Evolutionary conservation across 345 rosid species (phyloP).

Genomic region (Isatis tinctoria): DNA sequence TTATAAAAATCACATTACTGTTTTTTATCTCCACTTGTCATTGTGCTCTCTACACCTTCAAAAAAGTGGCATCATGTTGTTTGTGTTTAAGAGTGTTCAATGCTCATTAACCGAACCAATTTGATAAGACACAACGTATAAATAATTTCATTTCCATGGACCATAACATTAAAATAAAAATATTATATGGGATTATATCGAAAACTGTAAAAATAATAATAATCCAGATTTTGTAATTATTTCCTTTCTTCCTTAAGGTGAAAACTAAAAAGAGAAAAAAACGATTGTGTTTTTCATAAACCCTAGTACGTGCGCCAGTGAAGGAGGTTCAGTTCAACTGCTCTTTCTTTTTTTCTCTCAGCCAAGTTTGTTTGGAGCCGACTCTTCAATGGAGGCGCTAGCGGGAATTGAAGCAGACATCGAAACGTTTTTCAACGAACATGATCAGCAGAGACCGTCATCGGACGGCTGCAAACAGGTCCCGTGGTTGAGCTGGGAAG

Average conservation of each 20-base stretch:
- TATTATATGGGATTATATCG: neutral
- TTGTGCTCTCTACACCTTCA: neutral
- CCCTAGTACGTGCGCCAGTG: constrained; percentile 27
- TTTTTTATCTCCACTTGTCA: neutral
- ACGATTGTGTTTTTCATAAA: neutral
- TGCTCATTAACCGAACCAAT: neutral
- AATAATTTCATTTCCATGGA: neutral
- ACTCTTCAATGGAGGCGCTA: constrained; percentile 38
- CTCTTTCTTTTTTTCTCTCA: neutral
- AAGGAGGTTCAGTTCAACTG: neutral
- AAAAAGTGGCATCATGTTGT: neutral
- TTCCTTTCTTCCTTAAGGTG: neutral
- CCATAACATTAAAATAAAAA: neutral
- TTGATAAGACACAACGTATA: neutral
- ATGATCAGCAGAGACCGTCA: constrained; percentile 32
- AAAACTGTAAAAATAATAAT: neutral
- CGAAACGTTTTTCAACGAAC: constrained; percentile 18
- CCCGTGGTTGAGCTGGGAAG: constrained; percentile 92
- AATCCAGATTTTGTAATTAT: neutral
- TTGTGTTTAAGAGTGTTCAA: neutral
- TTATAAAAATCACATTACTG: neutral
- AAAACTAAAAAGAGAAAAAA: neutral
- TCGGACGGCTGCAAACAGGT: constrained; percentile 56
- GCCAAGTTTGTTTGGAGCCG: neutral
- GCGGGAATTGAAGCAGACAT: constrained; percentile 42